Base-by-base conservation (phyloP, 208 protist species). In the Trypanosoma caninum region DNA sequence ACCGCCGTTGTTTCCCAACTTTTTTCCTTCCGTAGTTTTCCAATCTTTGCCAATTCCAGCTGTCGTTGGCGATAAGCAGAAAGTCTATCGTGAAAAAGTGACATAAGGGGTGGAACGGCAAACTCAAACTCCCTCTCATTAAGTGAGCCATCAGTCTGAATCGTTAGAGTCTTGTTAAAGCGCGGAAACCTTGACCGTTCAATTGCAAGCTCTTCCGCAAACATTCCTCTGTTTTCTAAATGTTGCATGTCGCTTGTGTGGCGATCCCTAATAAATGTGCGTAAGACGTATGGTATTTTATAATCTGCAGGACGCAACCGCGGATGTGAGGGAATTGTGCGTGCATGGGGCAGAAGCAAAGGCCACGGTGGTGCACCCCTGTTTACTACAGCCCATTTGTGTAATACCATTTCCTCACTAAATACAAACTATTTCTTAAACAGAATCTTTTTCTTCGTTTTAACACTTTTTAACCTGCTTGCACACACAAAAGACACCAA, bases 41-140 rank as follows among this genome's bases (percentile, higher is more conserved):
- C 89, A 65, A 95, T 90, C 64, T 93, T 91, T 2, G 78, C 78
- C 40, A 95, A 72, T 22, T 78, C 79, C 18, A 92, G 46, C 60
- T 95, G 89, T 1, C 86, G 86, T 74, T 95, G 84, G 5, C 79
- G 82, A 44, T 90, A 68, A 3, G 80, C 82, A 2, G 84, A 84
- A 42, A 89, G 80, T 31, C 90, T 68, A 68, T 96, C 90, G 27
- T 91, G 80, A 52, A 94, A 96, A 4, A 94, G 74, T n/a, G 63
- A 66, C 25, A 93, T 64, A 20, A 96, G 47, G 13, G 90, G 82
- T 18, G 90, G 90, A 65, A 91, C 84, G 34, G 74, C 76, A 68
- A 89, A 96, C 70, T 96, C 87, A 56, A 93, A 88, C 69, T 96
- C 87, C 27, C 76, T 58, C 74, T 96, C 84, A 42, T 90, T 91